Evolutionary conservation across 345 rosid species (phyloP).

Genomic region (Aurinia saxatilis): DNA sequence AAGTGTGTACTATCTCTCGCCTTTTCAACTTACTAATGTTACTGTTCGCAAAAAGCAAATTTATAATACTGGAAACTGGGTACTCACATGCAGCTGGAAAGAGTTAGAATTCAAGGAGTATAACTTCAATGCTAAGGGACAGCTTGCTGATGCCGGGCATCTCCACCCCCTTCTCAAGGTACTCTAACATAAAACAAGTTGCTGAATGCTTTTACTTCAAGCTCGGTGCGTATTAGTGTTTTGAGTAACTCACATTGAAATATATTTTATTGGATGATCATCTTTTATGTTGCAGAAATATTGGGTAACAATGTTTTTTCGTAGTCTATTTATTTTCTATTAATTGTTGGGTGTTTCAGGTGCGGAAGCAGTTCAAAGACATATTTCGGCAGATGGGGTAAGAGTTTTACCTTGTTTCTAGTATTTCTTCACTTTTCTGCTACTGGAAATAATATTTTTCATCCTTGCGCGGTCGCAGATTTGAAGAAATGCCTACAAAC

Average conservation of each 20-base stretch:
- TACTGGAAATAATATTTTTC: neutral
- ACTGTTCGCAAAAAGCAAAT: neutral
- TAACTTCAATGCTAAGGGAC: slow-evolving; percentile 88
- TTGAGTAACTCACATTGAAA: neutral
- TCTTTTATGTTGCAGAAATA: neutral
- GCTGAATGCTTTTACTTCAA: slow-evolving; percentile 1
- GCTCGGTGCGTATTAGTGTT: neutral
- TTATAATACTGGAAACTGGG: slow-evolving; percentile 5
- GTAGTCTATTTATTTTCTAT: neutral
- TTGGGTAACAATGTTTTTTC: too few relatives aligned
- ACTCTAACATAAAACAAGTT: neutral
- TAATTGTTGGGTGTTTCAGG: slow-evolving; percentile 34
- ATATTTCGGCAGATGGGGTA: slow-evolving; percentile 85
- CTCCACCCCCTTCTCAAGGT: slow-evolving; percentile 95
- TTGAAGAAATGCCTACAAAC: slow-evolving; percentile 97
- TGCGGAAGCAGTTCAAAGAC: slow-evolving; percentile 66
- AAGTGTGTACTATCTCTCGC: slow-evolving; percentile 34
- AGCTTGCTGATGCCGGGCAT: slow-evolving; percentile 77
- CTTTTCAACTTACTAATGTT: neutral
- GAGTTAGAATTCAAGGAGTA: slow-evolving; percentile 84
- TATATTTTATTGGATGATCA: neutral
- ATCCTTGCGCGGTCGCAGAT: slow-evolving; percentile 41
- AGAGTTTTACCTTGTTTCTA: slow-evolving; percentile 11
- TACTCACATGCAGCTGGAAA: slow-evolving; percentile 53
- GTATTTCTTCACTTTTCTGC: neutral